A percentile compares a stretch with the other conserved stretches of the same genome.
These are phyloP conservation scores for Polychaeton citri DNA, from an alignment of 2,329 filamentous ascomycete species.

Conservation along the genomic window DNA sequence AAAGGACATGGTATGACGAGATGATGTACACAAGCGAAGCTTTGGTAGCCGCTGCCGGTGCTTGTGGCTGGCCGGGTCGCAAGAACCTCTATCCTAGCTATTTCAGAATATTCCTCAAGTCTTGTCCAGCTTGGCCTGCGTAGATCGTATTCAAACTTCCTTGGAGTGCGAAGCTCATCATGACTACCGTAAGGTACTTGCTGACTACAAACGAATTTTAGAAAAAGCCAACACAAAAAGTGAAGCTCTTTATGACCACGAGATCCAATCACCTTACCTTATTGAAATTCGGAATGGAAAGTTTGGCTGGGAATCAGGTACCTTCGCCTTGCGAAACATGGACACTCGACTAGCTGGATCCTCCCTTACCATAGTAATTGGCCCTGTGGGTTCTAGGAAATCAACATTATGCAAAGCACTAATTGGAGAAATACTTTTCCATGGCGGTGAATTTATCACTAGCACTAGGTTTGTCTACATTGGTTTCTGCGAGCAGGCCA, in stretches of 20 bases:
- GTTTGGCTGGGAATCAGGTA: not conserved
- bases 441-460: not conserved
- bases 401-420: not conserved
- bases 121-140: not conserved
- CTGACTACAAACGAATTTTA: not conserved
- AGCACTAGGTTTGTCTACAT: not conserved
- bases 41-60: slow-evolving; percentile 5
- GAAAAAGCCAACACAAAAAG: not conserved
- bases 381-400: not conserved
- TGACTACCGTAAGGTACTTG: not conserved
- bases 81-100: not conserved
- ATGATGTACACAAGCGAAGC: slow-evolving; percentile 8
- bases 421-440: not conserved
- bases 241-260: not conserved
- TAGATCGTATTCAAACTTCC: not conserved
- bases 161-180: not conserved
- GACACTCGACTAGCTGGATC: not conserved
- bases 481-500: not conserved
- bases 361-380: not conserved
- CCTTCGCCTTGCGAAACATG: not conserved
- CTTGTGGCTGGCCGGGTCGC: too few relatives aligned
- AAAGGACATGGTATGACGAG: slow-evolving; percentile 4
- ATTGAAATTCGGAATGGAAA: not conserved
- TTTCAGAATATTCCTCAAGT: not conserved
- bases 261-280: not conserved